phyloP scores from a whole-genome alignment of 1,284 basidiomycete genomes.

The Blastosporella zonata region DNA sequence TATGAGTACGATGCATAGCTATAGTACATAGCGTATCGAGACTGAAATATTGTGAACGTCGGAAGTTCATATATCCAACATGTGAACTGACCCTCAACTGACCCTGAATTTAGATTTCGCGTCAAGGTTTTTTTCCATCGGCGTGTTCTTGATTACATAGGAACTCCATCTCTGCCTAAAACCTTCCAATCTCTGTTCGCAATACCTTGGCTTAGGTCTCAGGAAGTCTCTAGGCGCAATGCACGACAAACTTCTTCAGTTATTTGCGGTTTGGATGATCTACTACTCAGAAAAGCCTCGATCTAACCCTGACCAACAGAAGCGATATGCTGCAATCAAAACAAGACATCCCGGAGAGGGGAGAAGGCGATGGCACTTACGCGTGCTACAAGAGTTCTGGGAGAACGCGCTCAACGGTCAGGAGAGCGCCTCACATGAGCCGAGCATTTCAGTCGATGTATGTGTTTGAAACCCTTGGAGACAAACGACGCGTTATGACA shows the following conservation, averaged over 20 bases:
- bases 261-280: constrained; percentile 22
- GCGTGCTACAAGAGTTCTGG: constrained; percentile 43
- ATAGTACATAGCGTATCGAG: no score
- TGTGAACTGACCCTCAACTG: no score
- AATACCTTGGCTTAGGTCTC: background rate
- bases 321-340: constrained; percentile 31
- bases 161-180: no score
- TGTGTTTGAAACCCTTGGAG: background rate
- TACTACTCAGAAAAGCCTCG: background rate
- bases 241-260: constrained; percentile 22
- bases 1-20: no score
- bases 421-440: constrained; percentile 8
- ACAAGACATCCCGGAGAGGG: constrained; percentile 35
- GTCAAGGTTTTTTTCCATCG: no score
- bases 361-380: constrained; percentile 39
- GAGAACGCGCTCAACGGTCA: constrained; percentile 12
- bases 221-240: constrained; percentile 1
- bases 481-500: background rate
- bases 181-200: background rate
- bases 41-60: no score
- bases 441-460: constrained; percentile 15
- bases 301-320: constrained; percentile 19
- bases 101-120: no score
- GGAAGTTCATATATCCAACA: no score
- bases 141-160: no score